A percentile compares a stretch with the other conserved stretches of the same genome.
Conservation (phyloP, 805 yeast genomes). For the Hanseniaspora jakobsenii region DNA sequence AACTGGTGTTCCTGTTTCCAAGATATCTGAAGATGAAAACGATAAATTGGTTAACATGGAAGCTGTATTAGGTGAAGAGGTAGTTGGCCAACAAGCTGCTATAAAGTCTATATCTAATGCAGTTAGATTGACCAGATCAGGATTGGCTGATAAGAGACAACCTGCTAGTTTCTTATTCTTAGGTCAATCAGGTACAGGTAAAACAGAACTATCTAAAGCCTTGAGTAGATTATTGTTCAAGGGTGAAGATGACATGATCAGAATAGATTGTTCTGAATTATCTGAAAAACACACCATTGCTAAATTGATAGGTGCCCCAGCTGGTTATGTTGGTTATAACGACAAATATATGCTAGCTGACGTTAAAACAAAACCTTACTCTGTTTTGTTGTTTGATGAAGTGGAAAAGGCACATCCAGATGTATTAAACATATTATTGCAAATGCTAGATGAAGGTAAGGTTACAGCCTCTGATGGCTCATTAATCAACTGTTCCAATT, state of each 20-base stretch:
- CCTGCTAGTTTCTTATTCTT: conserved; percentile 92
- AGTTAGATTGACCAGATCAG: conserved; percentile 83
- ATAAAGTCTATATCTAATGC: conserved; percentile 94
- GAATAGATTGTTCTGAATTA: conserved; percentile 94
- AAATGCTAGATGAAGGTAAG: conserved; percentile 92
- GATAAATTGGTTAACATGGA: conserved; percentile 91
- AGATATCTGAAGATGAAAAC: conserved; percentile 90
- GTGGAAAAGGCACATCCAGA: conserved; percentile 98
- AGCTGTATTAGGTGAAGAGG: conserved; percentile 62
- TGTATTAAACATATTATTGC: conserved; percentile 81
- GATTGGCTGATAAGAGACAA: conserved; percentile 89
- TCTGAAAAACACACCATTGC: conserved; percentile 93
- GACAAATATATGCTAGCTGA: conserved; percentile 96
- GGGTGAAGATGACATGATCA: conserved; percentile 91
- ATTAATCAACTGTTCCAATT: conserved; percentile 81
- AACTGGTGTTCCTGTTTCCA: conserved; percentile 93
- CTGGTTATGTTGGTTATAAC: conserved; percentile 93
- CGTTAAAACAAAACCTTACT: conserved; percentile 79
- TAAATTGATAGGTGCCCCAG: conserved; percentile 91
- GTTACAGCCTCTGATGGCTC: conserved; percentile 91
- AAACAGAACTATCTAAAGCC: conserved; percentile 94
- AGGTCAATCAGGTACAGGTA: conserved; percentile 95
- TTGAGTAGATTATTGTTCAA: conserved; percentile 91
- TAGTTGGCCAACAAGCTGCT: conserved; percentile 93
- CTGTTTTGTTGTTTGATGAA: conserved; percentile 93